phyloP scores from a whole-genome alignment of 169 alveolate genomes.

The Cystoisospora suis region DNA sequence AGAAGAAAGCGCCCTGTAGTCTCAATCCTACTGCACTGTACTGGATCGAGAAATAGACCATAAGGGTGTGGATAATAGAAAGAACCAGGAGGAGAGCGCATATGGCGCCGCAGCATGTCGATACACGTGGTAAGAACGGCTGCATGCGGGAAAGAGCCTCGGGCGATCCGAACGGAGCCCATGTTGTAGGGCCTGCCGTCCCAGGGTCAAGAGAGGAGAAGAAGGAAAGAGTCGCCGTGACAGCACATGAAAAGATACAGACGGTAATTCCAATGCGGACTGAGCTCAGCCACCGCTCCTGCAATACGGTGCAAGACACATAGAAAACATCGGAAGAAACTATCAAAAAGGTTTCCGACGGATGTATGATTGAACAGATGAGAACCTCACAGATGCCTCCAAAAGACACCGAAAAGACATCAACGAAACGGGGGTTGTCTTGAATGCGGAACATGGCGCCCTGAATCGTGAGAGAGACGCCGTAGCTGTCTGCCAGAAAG shows the following conservation, averaged over 20 bases:
- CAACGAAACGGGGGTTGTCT: no score
- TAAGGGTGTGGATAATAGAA: background rate
- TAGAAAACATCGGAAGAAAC: no score
- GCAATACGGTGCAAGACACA: background rate
- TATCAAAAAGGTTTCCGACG: no score
- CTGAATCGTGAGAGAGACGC: no score
- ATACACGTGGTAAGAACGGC: background rate
- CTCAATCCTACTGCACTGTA: background rate
- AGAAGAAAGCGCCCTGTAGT: constrained; percentile 26
- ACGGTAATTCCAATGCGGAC: background rate
- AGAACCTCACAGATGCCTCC: no score
- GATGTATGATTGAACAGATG: no score
- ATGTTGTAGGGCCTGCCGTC: background rate
- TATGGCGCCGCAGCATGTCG: constrained; percentile 9
- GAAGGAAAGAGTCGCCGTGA: background rate
- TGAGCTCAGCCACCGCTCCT: background rate
- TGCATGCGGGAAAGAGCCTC: background rate
- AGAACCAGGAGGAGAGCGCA: constrained; percentile 19
- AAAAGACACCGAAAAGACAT: no score
- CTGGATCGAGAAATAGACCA: background rate
- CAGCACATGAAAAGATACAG: background rate
- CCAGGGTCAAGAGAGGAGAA: background rate
- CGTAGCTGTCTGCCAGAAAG: no score
- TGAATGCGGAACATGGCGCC: no score
- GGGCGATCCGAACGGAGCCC: background rate